Evolutionary conservation across 192 early-diverging fungal genomes (phyloP).

Genomic region (Kickxella alabastrina): DNA sequence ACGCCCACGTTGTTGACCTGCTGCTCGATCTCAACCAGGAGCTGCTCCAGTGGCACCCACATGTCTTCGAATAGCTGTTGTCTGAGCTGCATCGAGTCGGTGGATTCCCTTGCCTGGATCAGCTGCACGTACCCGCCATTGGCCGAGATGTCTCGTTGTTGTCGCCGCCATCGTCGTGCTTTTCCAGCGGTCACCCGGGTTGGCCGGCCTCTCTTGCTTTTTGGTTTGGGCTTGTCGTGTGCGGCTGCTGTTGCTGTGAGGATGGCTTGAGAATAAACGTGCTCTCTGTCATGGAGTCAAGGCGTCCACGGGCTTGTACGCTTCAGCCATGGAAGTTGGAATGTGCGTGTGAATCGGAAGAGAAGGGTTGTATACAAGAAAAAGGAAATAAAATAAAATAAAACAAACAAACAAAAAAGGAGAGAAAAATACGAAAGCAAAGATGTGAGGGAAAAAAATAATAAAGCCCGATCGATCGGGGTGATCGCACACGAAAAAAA

Average conservation of each 20-base stretch:
- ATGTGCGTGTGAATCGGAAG: background rate
- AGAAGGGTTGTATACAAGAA: background rate
- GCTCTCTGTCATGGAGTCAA: conserved; percentile 53
- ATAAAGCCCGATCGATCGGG: too few relatives aligned
- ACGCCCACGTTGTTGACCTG: conserved; percentile 59
- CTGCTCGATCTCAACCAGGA: conserved; percentile 25
- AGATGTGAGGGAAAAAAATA: background rate
- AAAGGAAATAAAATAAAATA: background rate
- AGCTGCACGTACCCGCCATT: conserved; percentile 61
- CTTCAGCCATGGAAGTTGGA: conserved; percentile 26
- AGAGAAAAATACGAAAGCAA: conserved; percentile 2
- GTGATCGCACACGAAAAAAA: too few relatives aligned
- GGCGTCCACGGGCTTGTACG: conserved; percentile 40
- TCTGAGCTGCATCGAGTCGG: conserved; percentile 52
- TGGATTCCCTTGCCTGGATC: conserved; percentile 55
- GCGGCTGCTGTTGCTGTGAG: background rate
- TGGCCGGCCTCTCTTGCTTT: background rate
- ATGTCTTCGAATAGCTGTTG: conserved; percentile 48
- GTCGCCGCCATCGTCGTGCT: too few relatives aligned
- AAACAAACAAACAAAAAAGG: background rate
- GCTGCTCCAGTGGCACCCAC: conserved; percentile 53
- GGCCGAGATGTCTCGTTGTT: background rate
- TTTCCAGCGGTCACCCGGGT: background rate
- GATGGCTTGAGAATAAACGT: conserved; percentile 48
- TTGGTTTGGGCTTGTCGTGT: conserved; percentile 1